Percentiles rank a stretch among this genome's conserved stretches.
Evolutionary conservation across 2,329 filamentous ascomycete species (phyloP).

Genomic region (Hymenoscyphus fraxineus): DNA sequence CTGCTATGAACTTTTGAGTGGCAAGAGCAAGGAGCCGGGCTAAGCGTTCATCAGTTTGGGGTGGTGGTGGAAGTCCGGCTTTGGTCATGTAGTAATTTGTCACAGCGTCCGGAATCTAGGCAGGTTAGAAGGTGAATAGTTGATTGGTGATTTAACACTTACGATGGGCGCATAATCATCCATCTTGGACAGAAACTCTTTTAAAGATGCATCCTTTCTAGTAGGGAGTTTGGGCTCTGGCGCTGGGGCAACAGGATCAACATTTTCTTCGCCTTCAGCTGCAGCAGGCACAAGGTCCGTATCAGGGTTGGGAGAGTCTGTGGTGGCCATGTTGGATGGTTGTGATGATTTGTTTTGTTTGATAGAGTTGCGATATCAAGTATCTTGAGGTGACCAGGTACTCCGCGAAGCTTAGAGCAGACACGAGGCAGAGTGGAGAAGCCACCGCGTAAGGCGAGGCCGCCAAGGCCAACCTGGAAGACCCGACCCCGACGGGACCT

Average conservation of each 20-base stretch:
- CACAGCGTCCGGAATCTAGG: constrained; percentile 90
- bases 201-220: constrained; percentile 86
- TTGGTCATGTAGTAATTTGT: constrained; percentile 98
- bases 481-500: no score
- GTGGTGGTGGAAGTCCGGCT: constrained; percentile 87
- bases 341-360: constrained; percentile 7
- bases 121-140: constrained; percentile 13
- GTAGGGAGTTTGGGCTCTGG: constrained; percentile 64
- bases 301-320: constrained; percentile 33
- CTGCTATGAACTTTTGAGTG: constrained; percentile 98
- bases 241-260: constrained; percentile 45
- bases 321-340: constrained; percentile 30
- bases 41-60: constrained; percentile 83
- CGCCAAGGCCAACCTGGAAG: no score
- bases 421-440: no score
- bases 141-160: constrained; percentile 37
- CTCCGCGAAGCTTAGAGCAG: no score
- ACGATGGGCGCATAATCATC: constrained; percentile 98
- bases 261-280: constrained; percentile 28
- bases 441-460: no score
- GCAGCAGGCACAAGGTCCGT: constrained; percentile 31
- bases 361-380: background rate
- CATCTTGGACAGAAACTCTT: constrained; percentile 94
- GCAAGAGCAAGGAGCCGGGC: constrained; percentile 91
- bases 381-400: no score